phyloP scores from a whole-genome alignment of 768 basidiomycete genomes.

The Neoboletus magnificus region DNA sequence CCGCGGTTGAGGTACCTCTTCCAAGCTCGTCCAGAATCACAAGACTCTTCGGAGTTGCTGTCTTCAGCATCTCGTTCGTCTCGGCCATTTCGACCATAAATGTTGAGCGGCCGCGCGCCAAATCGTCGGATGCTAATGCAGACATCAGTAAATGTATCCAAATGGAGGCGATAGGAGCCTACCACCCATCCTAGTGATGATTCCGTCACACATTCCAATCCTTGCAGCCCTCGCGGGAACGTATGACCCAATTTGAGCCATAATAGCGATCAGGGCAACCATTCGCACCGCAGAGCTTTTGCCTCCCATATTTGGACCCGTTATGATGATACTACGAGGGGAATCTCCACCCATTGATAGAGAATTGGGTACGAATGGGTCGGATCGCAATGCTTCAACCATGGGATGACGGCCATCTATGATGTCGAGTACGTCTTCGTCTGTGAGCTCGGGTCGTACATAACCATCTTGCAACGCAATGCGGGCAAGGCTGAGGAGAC shows the following conservation, averaged over 20 bases:
- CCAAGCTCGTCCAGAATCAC: constrained; percentile 92
- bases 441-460: constrained; percentile 70
- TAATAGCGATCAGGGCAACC: constrained; percentile 71
- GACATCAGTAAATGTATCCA: not conserved
- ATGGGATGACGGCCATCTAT: constrained; percentile 90
- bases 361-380: constrained; percentile 86
- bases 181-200: constrained; percentile 91
- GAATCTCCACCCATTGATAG: constrained; percentile 56
- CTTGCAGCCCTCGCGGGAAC: constrained; percentile 78
- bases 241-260: constrained; percentile 88
- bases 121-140: constrained; percentile 74
- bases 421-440: constrained; percentile 67
- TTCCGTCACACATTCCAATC: constrained; percentile 77
- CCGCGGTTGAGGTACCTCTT: constrained; percentile 88
- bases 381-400: constrained; percentile 71
- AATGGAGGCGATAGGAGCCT: constrained; percentile 18
- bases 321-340: constrained; percentile 65
- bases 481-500: constrained; percentile 78
- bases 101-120: constrained; percentile 82
- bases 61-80: constrained; percentile 82
- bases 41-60: constrained; percentile 70
- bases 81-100: constrained; percentile 98
- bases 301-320: constrained; percentile 84
- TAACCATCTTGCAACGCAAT: constrained; percentile 77
- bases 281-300: constrained; percentile 84